Base-by-base conservation (phyloP, 2,329 filamentous ascomycete species). In the Amylocarpus encephaloides region DNA sequence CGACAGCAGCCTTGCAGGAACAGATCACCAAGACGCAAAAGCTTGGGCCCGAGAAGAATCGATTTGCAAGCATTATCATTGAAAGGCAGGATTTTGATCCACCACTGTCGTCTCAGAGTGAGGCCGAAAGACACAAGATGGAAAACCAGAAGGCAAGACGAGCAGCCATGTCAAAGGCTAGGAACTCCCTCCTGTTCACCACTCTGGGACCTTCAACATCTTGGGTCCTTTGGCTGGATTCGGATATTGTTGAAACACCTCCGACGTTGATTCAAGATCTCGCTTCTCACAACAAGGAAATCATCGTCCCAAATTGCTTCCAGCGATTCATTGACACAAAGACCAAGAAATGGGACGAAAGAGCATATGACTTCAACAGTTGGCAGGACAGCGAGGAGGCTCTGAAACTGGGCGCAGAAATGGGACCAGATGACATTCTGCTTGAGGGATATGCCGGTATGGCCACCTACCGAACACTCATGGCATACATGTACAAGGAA, bases 201-300 rank as follows among this genome's bases (percentile, higher is more conserved):
- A 97, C 92, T 0, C 74, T 98, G 9, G 91, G 92, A 1, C 91
- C 91, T 0, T 79, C 82, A 11, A 96, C 90, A 0, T 93, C 89
- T 0, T 98, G 93, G 93, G 91, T 98, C 32, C 76, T 98, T 19
- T 98, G 93, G 93, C 77, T 98, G 29, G 93, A 98, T 66, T 79
- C 84, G 34, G 93, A 98, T 67, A 86, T 98, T 56, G 67, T 98
- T 59, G 93, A 98, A 71, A 89, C 88, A 4, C 93, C 92, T 0
- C 73, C 82, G 0, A 78, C 82, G 2, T 73, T 98, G 45, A 95
- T 98, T 59, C 89, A 98, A 67, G 93, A 98, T 65, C 79, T 98
- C 16, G 91, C 93, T 2, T 70, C 75, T 7, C 88, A 94, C 69
- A 81, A 97, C 70, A 89, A 93, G 70, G 79, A 89, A n/a, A 80